Evolutionary conservation across 345 rosid species (phyloP), one percentile per base, ranked within the genome.

Genomic region (Passiflora organensis): DNA sequence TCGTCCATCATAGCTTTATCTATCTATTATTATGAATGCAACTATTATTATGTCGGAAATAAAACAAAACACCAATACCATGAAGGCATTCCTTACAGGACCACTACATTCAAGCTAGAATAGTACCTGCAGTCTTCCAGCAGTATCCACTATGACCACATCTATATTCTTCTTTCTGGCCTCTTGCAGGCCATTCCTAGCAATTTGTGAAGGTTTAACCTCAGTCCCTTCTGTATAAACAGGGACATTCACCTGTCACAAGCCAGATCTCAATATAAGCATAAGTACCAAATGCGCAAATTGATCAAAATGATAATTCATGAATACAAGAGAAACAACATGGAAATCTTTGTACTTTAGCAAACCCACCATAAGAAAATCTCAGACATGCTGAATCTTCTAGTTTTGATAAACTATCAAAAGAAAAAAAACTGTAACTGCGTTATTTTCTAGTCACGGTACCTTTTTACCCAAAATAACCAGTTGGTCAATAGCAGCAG

Each of bases 1-100:
- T 93, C 99, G 45, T 89, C 94, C 99, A 93, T 93, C 99, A 89
- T 93, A 43, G 71, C 82, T 80, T 81, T 93, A 59, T 93, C 99
- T 69, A 93, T 89, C 99, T 88, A 76, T 60, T n/a, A n/a, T n/a
- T n/a, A n/a, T n/a, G n/a, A n/a, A n/a, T n/a, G n/a, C n/a, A n/a
- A n/a, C n/a, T n/a, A n/a, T n/a, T n/a, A n/a, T n/a, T 28, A 28
- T 8, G 8, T 28, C 34, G 8, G 34, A 8, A 28, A 28, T 3
- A 28, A 28, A 2, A 28, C 34, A 8, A 3, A 28, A 28, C 34
- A 28, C 5, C 34, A n/a, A n/a, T n/a, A n/a, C n/a, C n/a, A n/a
- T 28, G 5, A 28, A 28, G 34, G 34, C 34, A 32, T 14, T 25
- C 20, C 22, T 25, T 50, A 23, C 15, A 59, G 20, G 18, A 53